Percentiles rank a stretch among this genome's conserved stretches.
These are phyloP conservation scores for Trichosporon sp. DNA, from an alignment of 1,284 basidiomycete genomes.

Conservation along the genomic window DNA sequence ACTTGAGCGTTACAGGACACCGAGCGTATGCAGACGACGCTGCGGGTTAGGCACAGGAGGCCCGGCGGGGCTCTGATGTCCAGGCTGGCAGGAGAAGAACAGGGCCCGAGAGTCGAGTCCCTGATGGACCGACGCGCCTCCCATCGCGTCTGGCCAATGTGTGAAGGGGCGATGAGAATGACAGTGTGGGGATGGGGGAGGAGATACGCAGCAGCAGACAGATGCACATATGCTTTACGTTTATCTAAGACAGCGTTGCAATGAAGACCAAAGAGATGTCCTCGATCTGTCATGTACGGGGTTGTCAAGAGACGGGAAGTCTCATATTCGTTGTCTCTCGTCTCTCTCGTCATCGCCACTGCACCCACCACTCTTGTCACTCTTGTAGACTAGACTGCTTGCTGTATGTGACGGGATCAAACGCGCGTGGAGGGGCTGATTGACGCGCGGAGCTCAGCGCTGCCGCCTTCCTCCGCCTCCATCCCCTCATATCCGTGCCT, in stretches of 20 bases:
- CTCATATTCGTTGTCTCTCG: neutral
- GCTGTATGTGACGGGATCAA: slow-evolving; percentile 9
- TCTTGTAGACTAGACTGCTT: neutral
- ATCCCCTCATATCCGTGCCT: slow-evolving; percentile 12
- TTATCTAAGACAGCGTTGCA: neutral
- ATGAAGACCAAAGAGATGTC: neutral
- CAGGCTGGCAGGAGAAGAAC: neutral
- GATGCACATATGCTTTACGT: neutral
- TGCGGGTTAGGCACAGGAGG: neutral
- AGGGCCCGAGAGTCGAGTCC: neutral
- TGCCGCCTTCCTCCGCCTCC: neutral
- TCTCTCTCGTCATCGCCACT: neutral
- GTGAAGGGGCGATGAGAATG: neutral
- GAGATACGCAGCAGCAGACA: neutral
- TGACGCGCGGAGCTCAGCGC: neutral
- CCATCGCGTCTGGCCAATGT: neutral
- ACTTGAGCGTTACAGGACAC: too few relatives aligned
- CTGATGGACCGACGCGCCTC: neutral
- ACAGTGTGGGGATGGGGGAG: neutral
- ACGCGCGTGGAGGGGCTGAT: neutral
- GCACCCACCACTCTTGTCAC: neutral
- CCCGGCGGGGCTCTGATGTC: too few relatives aligned
- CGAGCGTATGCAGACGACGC: too few relatives aligned
- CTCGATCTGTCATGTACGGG: neutral
- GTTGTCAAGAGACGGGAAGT: neutral